Base-by-base conservation (phyloP, 257 asterid genomes). In the Capsicum baccatum region DNA sequence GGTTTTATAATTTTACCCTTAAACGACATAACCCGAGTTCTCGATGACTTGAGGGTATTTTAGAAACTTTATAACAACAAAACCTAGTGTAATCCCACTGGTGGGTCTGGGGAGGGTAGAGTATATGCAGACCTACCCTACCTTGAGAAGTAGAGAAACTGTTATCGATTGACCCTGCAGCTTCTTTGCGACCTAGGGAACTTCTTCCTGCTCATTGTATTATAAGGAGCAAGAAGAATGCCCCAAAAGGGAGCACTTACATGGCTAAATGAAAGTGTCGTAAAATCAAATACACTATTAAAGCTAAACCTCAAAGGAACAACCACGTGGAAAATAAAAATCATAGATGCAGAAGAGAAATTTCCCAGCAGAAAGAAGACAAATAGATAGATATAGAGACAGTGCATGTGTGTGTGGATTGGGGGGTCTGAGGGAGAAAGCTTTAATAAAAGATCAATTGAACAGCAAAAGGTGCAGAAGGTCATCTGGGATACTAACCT, bases 401-500 rank as follows among this genome's bases (percentile, higher is more conserved):
- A 26, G 33, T 26, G 33, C 33, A 1, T 6, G 48, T 12, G 11
- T 60, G 14, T 26, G 33, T 26, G 33, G 33, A 26, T 26, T 26
- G 33, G 33, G 33, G 33, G 2, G 9, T 26, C 33, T 54, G 33
- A 52, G 15, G 64, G 81, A 54, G 55, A 76, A 14, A 52, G 63
- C 76, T 39, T 9, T 6, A 6, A 64, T 42, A 48, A 11, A 37
- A 42, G 52, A 52, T 26, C 9, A 80, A 64, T 74, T 54, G 52
- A 78, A 54, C 33, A 78, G 42, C 55, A 64, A 37, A 78, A 78
- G 66, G 52, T 64, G 79, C 81, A 81, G 83, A 86, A 84, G 69
- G 81, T 42, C 13, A 89, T 64, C 60, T 16, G 59, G 82, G 86
- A 39, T 84, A 69, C 62, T 52, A 86, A 95, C 99, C 99, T 94